These are phyloP conservation scores for Termitomyces sp. DNA, from an alignment of 768 basidiomycete species.

Conservation along the genomic window DNA sequence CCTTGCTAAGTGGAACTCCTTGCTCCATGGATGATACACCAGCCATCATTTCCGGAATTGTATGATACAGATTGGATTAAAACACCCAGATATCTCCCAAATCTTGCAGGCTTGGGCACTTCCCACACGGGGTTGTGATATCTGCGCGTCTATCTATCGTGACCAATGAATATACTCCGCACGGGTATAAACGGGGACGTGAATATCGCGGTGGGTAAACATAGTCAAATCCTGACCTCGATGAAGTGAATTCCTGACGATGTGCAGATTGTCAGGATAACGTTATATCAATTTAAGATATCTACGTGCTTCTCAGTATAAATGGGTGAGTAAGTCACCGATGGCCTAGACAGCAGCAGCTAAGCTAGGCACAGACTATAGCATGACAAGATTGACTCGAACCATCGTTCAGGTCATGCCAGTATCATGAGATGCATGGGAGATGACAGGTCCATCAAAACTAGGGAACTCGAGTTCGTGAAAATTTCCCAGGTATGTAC, in stretches of 20 bases:
- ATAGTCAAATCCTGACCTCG: neutral
- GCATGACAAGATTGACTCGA: neutral
- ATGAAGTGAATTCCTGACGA: neutral
- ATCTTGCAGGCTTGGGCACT: neutral
- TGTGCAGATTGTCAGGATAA: neutral
- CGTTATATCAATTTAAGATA: neutral
- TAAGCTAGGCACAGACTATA: neutral
- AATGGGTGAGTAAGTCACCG: neutral
- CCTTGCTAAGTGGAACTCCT: neutral
- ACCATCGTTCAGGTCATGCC: neutral
- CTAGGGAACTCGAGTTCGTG: neutral
- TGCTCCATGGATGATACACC: neutral
- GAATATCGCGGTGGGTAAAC: slow-evolving; percentile 2
- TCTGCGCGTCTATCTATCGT: neutral
- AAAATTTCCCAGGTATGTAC: neutral
- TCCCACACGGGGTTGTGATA: slow-evolving; percentile 5
- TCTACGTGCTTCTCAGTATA: neutral
- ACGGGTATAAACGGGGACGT: neutral
- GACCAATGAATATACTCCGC: neutral
- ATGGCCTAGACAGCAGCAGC: neutral
- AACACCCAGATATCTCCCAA: neutral
- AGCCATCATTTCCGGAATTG: neutral
- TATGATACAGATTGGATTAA: neutral
- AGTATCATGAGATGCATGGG: neutral
- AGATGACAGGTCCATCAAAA: neutral